Base-by-base conservation (phyloP, 2,329 filamentous ascomycete genomes). In the Westerdykella aurantiaca region DNA sequence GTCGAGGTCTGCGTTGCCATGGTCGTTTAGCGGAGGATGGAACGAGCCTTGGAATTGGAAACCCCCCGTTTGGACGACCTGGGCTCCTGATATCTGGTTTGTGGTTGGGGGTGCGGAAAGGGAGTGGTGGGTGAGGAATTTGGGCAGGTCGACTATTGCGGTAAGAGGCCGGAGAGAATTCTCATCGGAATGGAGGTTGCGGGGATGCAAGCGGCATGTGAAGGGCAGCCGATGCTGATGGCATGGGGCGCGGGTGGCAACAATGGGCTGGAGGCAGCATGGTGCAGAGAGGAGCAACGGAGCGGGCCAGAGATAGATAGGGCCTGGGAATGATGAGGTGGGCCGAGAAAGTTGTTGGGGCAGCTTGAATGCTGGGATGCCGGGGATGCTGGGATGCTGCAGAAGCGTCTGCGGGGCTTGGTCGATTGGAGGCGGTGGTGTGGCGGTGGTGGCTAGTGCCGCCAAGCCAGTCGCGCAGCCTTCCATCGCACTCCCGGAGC, bases 101-200 rank as follows among this genome's bases (percentile, higher is more conserved):
- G 39, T 22, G 17, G 41, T 23, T 22, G 33, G 18, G 25, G 38
- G 46, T 41, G 17, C 12, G 31, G 22, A 39, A 34, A 38, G 33
- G 33, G 41, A 37, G 46, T 38, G 44, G 48, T 42, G 37, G 48
- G 42, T 25, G 45, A 38, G 48, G 42, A 47, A 48, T 52, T 39
- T 34, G 11, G 18, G n/a, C 5, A 2, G 4, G 21, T 12, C 14
- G 38, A 31, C 38, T 13, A 34, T 31, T 34, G 38, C 38, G 22
- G 38, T 21, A 23, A 40, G 25, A 29, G 25, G 7, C 7, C 4
- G 25, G 25, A 9, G 35, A 33, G 21, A 17, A 31, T 16, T 37
- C 33, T 35, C 33, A 35, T 38, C 35, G 48, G 46, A 46, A 50
- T 46, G 48, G 39, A 22, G 31, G 18, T 49, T 50, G 52, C 48